These are phyloP conservation scores for Saccharomyces hybrid DNA, from an alignment of 1,139 yeast species.

Conservation along the genomic window DNA sequence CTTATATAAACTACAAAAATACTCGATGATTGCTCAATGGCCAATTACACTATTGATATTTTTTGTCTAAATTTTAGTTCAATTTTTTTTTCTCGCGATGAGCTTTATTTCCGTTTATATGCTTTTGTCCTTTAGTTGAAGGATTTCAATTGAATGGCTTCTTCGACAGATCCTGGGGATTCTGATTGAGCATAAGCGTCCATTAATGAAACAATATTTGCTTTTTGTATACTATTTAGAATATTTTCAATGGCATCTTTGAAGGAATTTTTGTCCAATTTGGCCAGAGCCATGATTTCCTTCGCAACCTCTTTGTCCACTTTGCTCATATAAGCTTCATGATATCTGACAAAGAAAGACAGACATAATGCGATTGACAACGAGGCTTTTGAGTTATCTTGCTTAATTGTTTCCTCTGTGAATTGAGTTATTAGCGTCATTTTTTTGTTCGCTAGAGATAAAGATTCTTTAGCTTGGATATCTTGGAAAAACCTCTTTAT, in stretches of 20 bases:
- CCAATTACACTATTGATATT: not conserved
- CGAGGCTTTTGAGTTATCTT: not conserved
- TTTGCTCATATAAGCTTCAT: constrained; percentile 33
- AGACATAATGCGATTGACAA: constrained; percentile 44
- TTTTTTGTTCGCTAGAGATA: not conserved
- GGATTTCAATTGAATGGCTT: constrained; percentile 6
- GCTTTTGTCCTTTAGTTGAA: constrained; percentile 2
- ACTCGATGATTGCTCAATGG: not conserved
- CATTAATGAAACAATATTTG: not conserved
- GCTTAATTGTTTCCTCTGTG: not conserved
- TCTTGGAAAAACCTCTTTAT: not conserved
- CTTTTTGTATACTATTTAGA: constrained; percentile 30
- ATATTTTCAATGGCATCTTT: constrained; percentile 41
- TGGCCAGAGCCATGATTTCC: constrained; percentile 46
- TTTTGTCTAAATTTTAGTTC: not conserved
- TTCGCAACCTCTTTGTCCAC: constrained; percentile 28
- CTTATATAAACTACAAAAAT: not conserved
- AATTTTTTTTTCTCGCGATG: not conserved
- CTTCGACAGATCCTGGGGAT: not conserved
- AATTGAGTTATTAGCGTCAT: not conserved
- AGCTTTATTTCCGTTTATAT: not conserved
- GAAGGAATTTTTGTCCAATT: constrained; percentile 45
- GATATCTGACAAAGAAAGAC: constrained; percentile 39
- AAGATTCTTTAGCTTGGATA: not conserved
- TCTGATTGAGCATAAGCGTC: not conserved